A percentile compares a stretch with the other conserved stretches of the same genome.
Conservation (phyloP, 495 filamentous ascomycete genomes). For the Wilcoxina mikolae region DNA sequence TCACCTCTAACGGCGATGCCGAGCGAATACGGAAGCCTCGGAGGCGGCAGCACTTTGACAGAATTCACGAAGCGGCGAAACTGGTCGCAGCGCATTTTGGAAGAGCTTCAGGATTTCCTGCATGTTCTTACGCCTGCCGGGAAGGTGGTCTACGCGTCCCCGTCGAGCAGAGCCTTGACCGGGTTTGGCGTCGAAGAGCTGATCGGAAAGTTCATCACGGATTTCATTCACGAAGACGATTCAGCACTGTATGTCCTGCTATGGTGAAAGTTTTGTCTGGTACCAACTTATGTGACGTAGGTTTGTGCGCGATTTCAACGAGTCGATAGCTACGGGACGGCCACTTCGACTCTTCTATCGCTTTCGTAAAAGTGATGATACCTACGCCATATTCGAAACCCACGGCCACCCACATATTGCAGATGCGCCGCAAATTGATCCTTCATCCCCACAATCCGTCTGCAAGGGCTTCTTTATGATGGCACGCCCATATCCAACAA, state of each 20-base stretch:
- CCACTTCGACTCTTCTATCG: conserved; percentile 79
- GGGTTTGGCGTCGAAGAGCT: conserved; percentile 59
- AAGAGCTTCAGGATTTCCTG: conserved; percentile 78
- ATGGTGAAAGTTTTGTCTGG: background rate
- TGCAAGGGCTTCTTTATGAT: conserved; percentile 91
- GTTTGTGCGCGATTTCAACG: conserved; percentile 54
- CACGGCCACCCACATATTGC: conserved; percentile 84
- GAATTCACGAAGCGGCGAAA: conserved; percentile 73
- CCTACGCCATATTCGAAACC: conserved; percentile 68
- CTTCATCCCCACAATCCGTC: conserved; percentile 46
- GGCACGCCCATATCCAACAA: conserved; percentile 79
- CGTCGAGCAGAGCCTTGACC: conserved; percentile 61
- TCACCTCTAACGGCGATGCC: conserved; percentile 25
- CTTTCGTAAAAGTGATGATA: conserved; percentile 59
- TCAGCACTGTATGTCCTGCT: conserved; percentile 39
- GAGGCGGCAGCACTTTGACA: conserved; percentile 51
- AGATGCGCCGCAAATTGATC: conserved; percentile 42
- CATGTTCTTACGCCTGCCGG: conserved; percentile 77
- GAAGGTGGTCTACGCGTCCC: conserved; percentile 68
- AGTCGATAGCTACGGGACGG: conserved; percentile 70
- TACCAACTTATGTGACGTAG: conserved; percentile 4
- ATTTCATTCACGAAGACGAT: conserved; percentile 83
- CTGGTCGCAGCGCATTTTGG: conserved; percentile 78
- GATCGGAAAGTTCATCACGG: conserved; percentile 54
- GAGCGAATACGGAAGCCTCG: conserved; percentile 26